A percentile compares a stretch with the other conserved stretches of the same genome.
phyloP scores from a whole-genome alignment of 805 yeast genomes.

The Starmerella stellata region DNA sequence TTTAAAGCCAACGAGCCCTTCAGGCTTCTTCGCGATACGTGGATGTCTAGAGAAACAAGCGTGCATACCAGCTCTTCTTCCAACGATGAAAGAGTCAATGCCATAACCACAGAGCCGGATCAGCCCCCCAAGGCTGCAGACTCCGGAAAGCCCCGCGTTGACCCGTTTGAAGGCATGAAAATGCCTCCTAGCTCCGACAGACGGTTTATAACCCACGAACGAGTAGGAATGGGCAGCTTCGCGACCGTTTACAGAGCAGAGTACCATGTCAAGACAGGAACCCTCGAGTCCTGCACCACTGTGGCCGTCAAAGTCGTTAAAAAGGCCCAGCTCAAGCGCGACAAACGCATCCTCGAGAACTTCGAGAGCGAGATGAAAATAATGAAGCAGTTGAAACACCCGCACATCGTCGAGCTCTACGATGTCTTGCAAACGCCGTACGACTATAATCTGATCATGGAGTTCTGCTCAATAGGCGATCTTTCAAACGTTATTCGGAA shows the following conservation, averaged over 20 bases:
- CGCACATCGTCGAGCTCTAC: conserved; percentile 73
- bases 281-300: conserved; percentile 20
- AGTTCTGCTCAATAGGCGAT: conserved; percentile 90
- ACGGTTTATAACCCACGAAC: conserved; percentile 32
- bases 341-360: conserved; percentile 74
- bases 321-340: conserved; percentile 44
- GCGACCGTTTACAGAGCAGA: conserved; percentile 86
- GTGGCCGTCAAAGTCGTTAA: conserved; percentile 85
- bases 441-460: conserved; percentile 84
- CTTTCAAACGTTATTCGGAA: conserved; percentile 69
- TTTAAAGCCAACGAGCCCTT: neutral
- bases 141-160: too few species aligned
- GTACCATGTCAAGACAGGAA: conserved; percentile 9
- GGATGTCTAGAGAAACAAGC: neutral
- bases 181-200: conserved; percentile 1
- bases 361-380: conserved; percentile 84
- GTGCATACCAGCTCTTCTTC: neutral
- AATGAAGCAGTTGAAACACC: conserved; percentile 71
- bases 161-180: too few species aligned
- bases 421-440: conserved; percentile 62
- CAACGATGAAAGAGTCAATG: neutral
- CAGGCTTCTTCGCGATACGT: neutral
- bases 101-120: too few species aligned
- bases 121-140: too few species aligned
- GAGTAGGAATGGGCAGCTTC: conserved; percentile 89